Conservation (phyloP, 1,139 yeast genomes). For the Komagataea norvegica region DNA sequence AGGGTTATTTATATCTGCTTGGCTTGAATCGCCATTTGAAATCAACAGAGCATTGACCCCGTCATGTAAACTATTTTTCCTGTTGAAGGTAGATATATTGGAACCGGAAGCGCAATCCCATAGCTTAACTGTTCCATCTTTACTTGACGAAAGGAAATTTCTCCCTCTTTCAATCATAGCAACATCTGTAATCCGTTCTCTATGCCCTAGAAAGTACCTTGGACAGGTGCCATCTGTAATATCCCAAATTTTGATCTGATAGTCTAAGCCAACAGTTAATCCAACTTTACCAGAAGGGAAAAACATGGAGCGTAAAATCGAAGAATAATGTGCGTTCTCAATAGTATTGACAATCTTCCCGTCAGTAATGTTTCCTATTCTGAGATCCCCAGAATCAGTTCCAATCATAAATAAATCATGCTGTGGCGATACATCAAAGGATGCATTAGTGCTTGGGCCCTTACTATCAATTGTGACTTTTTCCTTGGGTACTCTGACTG, state of each 20-base stretch:
- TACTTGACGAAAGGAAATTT: constrained; percentile 49
- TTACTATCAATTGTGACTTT: background rate
- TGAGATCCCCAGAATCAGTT: constrained; percentile 39
- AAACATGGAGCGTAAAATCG: constrained; percentile 37
- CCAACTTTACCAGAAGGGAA: constrained; percentile 62
- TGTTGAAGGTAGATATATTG: constrained; percentile 36
- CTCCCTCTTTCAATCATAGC: constrained; percentile 58
- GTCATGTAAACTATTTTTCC: constrained; percentile 34
- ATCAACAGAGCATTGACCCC: constrained; percentile 29
- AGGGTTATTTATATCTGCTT: constrained; percentile 4
- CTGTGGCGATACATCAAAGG: constrained; percentile 33
- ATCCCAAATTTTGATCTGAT: constrained; percentile 55
- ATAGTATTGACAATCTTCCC: constrained; percentile 15
- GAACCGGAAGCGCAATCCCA: constrained; percentile 68
- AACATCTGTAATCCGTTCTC: constrained; percentile 40
- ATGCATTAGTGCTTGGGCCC: constrained; percentile 15
- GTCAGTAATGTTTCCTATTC: constrained; percentile 21
- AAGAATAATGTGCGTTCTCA: constrained; percentile 43
- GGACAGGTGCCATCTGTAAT: constrained; percentile 42
- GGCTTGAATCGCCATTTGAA: background rate
- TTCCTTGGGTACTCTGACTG: constrained; percentile 17
- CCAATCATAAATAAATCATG: constrained; percentile 38
- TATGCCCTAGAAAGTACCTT: constrained; percentile 47
- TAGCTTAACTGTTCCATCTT: constrained; percentile 49
- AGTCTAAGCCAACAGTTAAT: constrained; percentile 52